phyloP scores from a whole-genome alignment of 2,329 filamentous ascomycete species.

The Oidium heveae region DNA sequence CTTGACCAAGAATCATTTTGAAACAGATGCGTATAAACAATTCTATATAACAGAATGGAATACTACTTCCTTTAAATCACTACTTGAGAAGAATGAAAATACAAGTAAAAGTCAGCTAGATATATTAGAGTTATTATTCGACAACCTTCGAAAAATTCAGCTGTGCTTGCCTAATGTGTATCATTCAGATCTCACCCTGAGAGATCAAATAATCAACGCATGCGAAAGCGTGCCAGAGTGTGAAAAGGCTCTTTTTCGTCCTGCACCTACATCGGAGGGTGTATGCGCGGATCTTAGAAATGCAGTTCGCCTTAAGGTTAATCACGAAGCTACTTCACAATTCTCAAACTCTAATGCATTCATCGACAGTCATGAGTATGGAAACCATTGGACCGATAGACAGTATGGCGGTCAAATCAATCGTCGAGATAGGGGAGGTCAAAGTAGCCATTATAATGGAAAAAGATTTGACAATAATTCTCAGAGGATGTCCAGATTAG shows the following conservation, averaged over 20 bases:
- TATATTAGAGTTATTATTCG: neutral
- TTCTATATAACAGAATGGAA: too few relatives aligned
- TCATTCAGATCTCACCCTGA: neutral
- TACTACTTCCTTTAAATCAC: too few relatives aligned
- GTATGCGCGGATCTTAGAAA: neutral
- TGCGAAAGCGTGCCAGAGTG: neutral
- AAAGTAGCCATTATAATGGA: too few relatives aligned
- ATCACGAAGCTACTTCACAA: neutral
- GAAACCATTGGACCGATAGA: neutral
- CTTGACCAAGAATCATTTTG: too few relatives aligned
- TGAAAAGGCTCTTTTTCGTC: neutral
- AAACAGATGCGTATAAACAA: too few relatives aligned
- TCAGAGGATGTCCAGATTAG: too few relatives aligned
- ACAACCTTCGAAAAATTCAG: neutral
- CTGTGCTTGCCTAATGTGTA: neutral
- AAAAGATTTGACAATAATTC: too few relatives aligned
- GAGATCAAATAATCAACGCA: neutral
- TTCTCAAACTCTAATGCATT: neutral
- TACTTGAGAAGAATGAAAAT: too few relatives aligned
- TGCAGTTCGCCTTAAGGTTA: neutral
- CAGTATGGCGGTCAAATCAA: neutral
- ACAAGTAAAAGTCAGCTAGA: too few relatives aligned
- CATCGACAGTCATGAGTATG: neutral
- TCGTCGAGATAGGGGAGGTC: neutral
- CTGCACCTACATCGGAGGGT: neutral